A percentile compares a stretch with the other conserved stretches of the same genome.
Conservation (phyloP, 1,284 basidiomycete genomes). For the Ustilago trichophora region DNA sequence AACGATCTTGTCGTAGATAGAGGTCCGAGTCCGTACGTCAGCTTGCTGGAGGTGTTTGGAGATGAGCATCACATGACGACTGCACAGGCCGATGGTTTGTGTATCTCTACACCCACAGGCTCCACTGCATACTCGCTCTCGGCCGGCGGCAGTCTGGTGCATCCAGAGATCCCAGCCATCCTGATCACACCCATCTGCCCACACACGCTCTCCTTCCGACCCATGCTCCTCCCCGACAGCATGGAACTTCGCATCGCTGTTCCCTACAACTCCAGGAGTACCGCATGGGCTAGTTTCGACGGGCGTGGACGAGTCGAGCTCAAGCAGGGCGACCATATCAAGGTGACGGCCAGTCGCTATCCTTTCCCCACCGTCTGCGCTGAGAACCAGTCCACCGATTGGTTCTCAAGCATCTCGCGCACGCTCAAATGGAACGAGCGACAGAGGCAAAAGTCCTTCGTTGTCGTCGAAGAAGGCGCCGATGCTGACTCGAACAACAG, state of each 20-base stretch:
- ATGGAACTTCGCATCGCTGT: conserved; percentile 99
- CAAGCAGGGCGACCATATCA: conserved; percentile 93
- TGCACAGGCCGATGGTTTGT: conserved; percentile 96
- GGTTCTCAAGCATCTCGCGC: conserved; percentile 96
- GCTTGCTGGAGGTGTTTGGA: conserved; percentile 92
- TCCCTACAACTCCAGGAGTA: conserved; percentile 96
- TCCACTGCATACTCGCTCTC: conserved; percentile 95
- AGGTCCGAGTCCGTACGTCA: conserved; percentile 97
- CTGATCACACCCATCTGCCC: conserved; percentile 98
- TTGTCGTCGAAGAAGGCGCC: conserved; percentile 79
- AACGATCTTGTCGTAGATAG: conserved; percentile 98
- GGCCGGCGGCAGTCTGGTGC: conserved; percentile 95
- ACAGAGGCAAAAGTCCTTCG: conserved; percentile 64
- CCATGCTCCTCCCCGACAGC: conserved; percentile 93
- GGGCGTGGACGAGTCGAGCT: conserved; percentile 91
- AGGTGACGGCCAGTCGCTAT: conserved; percentile 95
- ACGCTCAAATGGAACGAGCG: conserved; percentile 81
- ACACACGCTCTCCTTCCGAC: conserved; percentile 96
- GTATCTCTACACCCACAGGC: conserved; percentile 94
- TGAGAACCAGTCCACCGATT: conserved; percentile 95
- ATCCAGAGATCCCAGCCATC: conserved; percentile 96
- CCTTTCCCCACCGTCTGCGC: conserved; percentile 99
- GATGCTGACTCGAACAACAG: conserved; percentile 26
- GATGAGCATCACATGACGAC: conserved; percentile 99
- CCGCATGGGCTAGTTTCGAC: conserved; percentile 99